phyloP scores from a whole-genome alignment of 148 eudicot genomes.

The Fagopyrum homotropicum region DNA sequence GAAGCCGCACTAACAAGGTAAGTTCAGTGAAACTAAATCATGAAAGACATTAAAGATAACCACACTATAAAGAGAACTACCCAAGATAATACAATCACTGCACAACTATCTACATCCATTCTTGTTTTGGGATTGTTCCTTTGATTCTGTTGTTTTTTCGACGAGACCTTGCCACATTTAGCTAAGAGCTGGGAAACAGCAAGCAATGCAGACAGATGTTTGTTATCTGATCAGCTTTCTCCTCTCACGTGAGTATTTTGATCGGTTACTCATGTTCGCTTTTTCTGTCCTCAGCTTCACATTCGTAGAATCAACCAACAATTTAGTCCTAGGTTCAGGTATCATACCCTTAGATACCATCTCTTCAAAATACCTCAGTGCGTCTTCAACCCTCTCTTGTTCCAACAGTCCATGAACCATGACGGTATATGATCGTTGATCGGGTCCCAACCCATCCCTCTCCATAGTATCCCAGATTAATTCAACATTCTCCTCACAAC shows the following conservation, averaged over 20 bases:
- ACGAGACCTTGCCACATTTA: too few species aligned
- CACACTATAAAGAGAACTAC: too few species aligned
- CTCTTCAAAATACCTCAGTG: slow-evolving; percentile 44
- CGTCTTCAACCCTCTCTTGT: slow-evolving; percentile 42
- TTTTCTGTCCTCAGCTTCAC: slow-evolving; percentile 27
- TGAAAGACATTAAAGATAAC: too few species aligned
- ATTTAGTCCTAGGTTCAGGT: slow-evolving; percentile 51
- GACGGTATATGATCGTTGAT: slow-evolving; percentile 63
- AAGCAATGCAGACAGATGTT: not conserved
- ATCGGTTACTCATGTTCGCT: not conserved
- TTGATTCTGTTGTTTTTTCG: too few species aligned
- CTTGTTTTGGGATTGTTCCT: too few species aligned
- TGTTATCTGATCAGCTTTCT: not conserved
- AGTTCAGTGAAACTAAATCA: too few species aligned
- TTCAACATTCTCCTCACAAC: slow-evolving; percentile 35
- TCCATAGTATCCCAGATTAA: slow-evolving; percentile 61
- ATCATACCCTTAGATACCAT: slow-evolving; percentile 64
- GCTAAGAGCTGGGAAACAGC: too few species aligned
- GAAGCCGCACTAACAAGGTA: too few species aligned
- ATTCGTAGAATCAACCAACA: slow-evolving; percentile 52
- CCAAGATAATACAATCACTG: too few species aligned
- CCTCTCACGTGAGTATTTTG: not conserved
- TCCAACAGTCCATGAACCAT: slow-evolving; percentile 63
- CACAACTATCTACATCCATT: too few species aligned
- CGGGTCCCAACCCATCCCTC: slow-evolving; percentile 65